These are phyloP conservation scores for Paradendryphiella salina DNA, from an alignment of 2,329 filamentous ascomycete species.

Conservation along the genomic window DNA sequence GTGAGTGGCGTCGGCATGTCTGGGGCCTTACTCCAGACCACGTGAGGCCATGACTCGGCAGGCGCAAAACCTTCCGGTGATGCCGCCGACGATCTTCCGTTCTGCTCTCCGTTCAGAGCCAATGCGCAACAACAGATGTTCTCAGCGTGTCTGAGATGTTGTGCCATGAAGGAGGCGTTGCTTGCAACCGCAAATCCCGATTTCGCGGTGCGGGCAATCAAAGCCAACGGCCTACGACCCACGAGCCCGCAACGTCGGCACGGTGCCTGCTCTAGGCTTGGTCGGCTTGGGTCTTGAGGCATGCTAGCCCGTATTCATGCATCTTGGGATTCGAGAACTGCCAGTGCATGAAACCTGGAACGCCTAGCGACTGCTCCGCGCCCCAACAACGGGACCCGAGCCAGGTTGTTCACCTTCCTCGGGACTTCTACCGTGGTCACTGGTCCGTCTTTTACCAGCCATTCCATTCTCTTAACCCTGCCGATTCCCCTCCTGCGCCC, in stretches of 20 bases:
- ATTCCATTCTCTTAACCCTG: conserved; percentile 13
- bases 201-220: neutral
- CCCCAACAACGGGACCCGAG: conserved; percentile 21
- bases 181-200: neutral
- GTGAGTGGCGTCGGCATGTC: conserved; percentile 12
- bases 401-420: conserved; percentile 1
- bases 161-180: neutral
- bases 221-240: conserved; percentile 2
- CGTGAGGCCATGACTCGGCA: conserved; percentile 22
- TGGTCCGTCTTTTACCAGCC: conserved; percentile 14
- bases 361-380: conserved; percentile 13
- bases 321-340: conserved; percentile 25
- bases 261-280: conserved; percentile 22
- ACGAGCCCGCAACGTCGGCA: conserved; percentile 14
- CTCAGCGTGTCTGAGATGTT: neutral
- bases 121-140: conserved; percentile 2
- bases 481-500: neutral
- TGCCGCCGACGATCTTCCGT: neutral
- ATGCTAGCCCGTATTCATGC: conserved; percentile 15
- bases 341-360: conserved; percentile 20
- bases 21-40: conserved; percentile 11
- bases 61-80: neutral
- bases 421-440: conserved; percentile 6
- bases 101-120: neutral
- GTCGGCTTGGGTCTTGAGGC: conserved; percentile 17